Evolutionary conservation across 1,284 basidiomycete species (phyloP).

Genomic region (Ustilago bromivora): DNA sequence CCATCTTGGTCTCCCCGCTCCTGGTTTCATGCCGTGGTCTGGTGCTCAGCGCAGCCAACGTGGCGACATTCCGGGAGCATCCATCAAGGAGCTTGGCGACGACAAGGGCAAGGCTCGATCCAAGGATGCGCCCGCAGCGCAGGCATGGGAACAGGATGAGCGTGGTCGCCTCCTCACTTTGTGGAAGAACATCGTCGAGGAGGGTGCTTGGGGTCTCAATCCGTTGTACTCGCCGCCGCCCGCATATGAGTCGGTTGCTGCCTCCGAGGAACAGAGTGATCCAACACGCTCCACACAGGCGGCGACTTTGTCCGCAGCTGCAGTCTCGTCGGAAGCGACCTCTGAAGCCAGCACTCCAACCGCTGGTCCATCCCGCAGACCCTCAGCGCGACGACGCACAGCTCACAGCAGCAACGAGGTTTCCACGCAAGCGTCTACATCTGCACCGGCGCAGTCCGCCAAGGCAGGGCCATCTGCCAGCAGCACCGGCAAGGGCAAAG

Average conservation of each 20-base stretch:
- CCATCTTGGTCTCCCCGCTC: slow-evolving; percentile 50
- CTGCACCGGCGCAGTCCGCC: slow-evolving; percentile 30
- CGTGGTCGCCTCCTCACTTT: slow-evolving; percentile 42
- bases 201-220: slow-evolving; percentile 56
- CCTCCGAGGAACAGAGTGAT: slow-evolving; percentile 13
- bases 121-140: slow-evolving; percentile 10
- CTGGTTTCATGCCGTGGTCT: slow-evolving; percentile 53
- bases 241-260: slow-evolving; percentile 54
- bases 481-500: slow-evolving; percentile 18
- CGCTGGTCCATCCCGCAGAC: slow-evolving; percentile 40
- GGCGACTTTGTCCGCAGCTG: not conserved
- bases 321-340: not conserved
- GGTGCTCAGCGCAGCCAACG: slow-evolving; percentile 23
- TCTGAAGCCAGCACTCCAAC: slow-evolving; percentile 35
- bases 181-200: slow-evolving; percentile 61
- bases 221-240: slow-evolving; percentile 57
- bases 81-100: slow-evolving; percentile 11
- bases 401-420: slow-evolving; percentile 56
- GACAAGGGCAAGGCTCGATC: slow-evolving; percentile 39
- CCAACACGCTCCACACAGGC: not conserved
- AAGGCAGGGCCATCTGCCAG: slow-evolving; percentile 1
- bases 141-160: slow-evolving; percentile 51
- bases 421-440: slow-evolving; percentile 5
- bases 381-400: slow-evolving; percentile 23
- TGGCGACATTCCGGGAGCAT: slow-evolving; percentile 1